Evolutionary conservation across 2,329 filamentous ascomycete species (phyloP).

Genomic region (Hysterium pulicare): DNA sequence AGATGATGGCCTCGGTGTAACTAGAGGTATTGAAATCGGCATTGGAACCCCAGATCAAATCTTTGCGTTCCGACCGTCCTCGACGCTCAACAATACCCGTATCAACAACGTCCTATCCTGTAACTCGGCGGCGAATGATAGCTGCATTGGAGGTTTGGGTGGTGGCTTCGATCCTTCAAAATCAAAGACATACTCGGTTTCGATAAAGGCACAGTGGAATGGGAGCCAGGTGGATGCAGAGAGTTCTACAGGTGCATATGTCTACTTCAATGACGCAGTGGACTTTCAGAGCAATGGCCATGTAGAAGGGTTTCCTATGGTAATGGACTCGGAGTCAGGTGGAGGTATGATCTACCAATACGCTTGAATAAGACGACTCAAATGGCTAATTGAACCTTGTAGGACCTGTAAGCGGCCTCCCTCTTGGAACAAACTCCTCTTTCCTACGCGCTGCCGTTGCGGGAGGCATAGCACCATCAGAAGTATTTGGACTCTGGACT

Average conservation of each 20-base stretch:
- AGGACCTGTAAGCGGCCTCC: constrained; percentile 9
- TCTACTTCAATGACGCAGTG: constrained; percentile 10
- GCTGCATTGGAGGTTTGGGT: constrained; percentile 7
- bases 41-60: constrained; percentile 11
- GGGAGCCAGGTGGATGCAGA: constrained; percentile 8
- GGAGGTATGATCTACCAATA: constrained; percentile 1
- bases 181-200: constrained; percentile 5
- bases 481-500: constrained; percentile 11
- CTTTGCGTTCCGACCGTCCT: constrained; percentile 10
- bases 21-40: constrained; percentile 11
- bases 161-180: constrained; percentile 8
- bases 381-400: not conserved
- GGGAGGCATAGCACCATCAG: constrained; percentile 9
- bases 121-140: constrained; percentile 7
- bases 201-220: constrained; percentile 11
- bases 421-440: constrained; percentile 11
- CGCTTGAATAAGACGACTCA: not conserved
- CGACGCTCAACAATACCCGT: constrained; percentile 11
- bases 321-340: constrained; percentile 7
- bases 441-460: constrained; percentile 10
- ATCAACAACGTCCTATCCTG: constrained; percentile 10
- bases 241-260: constrained; percentile 5
- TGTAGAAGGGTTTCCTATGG: constrained; percentile 9
- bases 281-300: constrained; percentile 8
- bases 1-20: constrained; percentile 10